A percentile compares a stretch with the other conserved stretches of the same genome.
phyloP scores from a whole-genome alignment of 257 asterid species.

The Mitragyna speciosa region DNA sequence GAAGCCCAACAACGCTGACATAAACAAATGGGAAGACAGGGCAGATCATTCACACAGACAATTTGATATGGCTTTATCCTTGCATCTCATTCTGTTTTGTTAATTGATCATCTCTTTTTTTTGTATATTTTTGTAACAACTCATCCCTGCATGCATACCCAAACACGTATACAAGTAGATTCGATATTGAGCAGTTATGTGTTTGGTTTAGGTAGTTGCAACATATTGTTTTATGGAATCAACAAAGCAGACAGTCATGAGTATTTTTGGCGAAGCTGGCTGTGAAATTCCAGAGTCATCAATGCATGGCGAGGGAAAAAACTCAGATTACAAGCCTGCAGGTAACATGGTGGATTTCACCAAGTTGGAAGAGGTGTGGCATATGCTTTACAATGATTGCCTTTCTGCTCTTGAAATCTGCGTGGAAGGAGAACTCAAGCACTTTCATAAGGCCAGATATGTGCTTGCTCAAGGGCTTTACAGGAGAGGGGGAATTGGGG shows the following conservation, averaged over 20 bases:
- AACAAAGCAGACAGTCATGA: conserved; percentile 49
- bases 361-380: conserved; percentile 63
- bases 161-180: background rate
- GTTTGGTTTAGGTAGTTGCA: conserved; percentile 66
- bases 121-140: background rate
- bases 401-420: conserved; percentile 87
- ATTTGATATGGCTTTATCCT: background rate
- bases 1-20: background rate
- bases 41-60: background rate
- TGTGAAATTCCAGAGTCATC: conserved; percentile 46
- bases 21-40: background rate
- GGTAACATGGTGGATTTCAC: conserved; percentile 22
- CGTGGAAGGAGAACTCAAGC: conserved; percentile 98
- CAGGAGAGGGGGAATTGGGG: conserved; percentile 69
- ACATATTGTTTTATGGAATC: conserved; percentile 64
- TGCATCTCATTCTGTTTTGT: background rate
- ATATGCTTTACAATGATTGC: conserved; percentile 83
- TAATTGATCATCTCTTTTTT: conserved; percentile 2
- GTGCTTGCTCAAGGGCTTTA: conserved; percentile 90
- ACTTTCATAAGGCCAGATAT: conserved; percentile 94
- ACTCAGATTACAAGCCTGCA: conserved; percentile 31
- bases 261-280: conserved; percentile 36
- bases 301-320: conserved; percentile 41
- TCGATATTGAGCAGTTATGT: conserved; percentile 3
- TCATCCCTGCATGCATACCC: background rate